Conservation (phyloP, 768 basidiomycete genomes). For the Kondoa subrosea region DNA sequence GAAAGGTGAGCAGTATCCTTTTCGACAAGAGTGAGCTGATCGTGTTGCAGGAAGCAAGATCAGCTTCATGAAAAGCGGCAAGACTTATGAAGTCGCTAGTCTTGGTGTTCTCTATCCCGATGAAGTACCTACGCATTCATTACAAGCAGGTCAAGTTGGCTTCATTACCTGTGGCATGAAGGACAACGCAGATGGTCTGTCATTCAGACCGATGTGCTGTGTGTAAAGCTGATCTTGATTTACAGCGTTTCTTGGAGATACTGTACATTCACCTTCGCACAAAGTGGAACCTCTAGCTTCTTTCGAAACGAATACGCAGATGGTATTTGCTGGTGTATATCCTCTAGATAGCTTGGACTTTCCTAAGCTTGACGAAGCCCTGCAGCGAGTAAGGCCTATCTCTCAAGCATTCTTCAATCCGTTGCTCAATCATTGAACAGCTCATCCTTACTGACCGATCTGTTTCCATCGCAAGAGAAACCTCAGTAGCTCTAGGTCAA, state of each 20-base stretch:
- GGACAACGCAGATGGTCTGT: conserved; percentile 70
- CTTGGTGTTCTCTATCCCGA: conserved; percentile 80
- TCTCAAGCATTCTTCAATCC: background rate
- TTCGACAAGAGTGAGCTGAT: conserved; percentile 38
- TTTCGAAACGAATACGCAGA: conserved; percentile 80
- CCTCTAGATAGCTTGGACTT: conserved; percentile 85
- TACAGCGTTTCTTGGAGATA: conserved; percentile 83
- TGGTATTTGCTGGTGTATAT: conserved; percentile 70
- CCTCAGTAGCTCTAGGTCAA: conserved; percentile 83
- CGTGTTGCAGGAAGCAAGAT: too few relatives aligned
- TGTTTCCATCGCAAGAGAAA: conserved; percentile 77
- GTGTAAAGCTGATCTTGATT: background rate
- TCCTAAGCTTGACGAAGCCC: conserved; percentile 84
- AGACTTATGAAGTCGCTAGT: conserved; percentile 75
- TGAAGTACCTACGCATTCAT: conserved; percentile 34
- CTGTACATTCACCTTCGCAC: conserved; percentile 57
- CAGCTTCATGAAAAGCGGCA: conserved; percentile 61
- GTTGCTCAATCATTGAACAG: conserved; percentile 33
- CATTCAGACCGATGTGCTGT: background rate
- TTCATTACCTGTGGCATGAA: conserved; percentile 76
- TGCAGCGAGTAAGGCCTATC: conserved; percentile 51
- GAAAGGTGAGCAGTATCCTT: conserved; percentile 45
- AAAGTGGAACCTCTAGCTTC: conserved; percentile 69
- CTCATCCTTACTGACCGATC: conserved; percentile 71
- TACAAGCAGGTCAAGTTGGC: conserved; percentile 20